Base-by-base conservation (phyloP, 352 stramenopile genomes). In the Globisporangium acanthophoron region DNA sequence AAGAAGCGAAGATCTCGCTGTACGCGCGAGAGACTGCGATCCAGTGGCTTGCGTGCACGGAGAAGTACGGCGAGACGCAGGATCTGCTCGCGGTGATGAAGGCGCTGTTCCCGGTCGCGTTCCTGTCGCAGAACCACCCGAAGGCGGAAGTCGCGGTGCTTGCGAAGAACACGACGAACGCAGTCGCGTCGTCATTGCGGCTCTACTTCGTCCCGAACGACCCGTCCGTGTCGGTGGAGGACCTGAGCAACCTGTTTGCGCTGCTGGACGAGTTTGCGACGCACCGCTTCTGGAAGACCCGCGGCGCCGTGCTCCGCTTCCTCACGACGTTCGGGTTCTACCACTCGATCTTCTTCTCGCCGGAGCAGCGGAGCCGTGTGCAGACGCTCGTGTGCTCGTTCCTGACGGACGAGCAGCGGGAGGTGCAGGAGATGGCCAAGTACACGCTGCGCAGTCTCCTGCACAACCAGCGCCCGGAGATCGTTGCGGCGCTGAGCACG, bases 371-470 rank as follows among this genome's bases (percentile, higher is more conserved):
- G 40, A 61, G 80, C 20, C 71, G 74, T n/a, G 66, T 90, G 37
- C 73, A 88, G 41, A 48, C 53, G 11, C 64, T 90, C 31, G 64
- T 88, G 45, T 74, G 72, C 27, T 58, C 69, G 6, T 81, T 90
- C 39, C 58, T 92, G 33, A 75, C 68, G 2, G 83, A 92, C 49
- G 74, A 85, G 35, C 77, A 90, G 62, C 80, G 83, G 5, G 83
- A 92, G 54, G 79, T 92, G 21, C 83, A 92, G 54, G 76, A 87
- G 13, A 88, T 90, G 75, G 83, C 83, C 29, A 88, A 90, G 64
- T 88, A 82, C 52, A 73, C 83, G 3, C 58, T 92, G 7, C 78
- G 83, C 4, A 75, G 75, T 45, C 71, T 92, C 31, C 58, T 88
- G 1, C 80, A 88, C 57, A 85, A 81, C 45, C 64, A 90, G 44